Evolutionary conservation across 2,329 filamentous ascomycete genomes (phyloP).

Genomic region (Colletotrichum tofieldiae): DNA sequence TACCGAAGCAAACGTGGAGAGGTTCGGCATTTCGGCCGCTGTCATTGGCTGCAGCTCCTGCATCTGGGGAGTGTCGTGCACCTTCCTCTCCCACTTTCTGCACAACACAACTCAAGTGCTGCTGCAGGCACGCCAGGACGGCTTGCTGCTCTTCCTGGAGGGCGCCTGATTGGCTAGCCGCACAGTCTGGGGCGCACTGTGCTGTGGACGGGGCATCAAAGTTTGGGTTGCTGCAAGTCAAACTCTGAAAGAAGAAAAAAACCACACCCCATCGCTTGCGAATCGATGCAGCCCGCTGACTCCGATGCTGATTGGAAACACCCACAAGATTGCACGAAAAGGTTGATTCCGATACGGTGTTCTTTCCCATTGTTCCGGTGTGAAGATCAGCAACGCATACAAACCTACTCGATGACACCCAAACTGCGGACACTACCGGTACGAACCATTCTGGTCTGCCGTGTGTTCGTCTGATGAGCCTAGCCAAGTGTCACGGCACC

Average conservation of each 20-base stretch:
- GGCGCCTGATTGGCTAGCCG: background rate
- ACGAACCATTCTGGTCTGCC: background rate
- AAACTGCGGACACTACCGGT: background rate
- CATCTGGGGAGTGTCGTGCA: constrained; percentile 11
- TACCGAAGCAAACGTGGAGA: constrained; percentile 27
- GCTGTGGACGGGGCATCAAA: background rate
- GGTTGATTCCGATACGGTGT: constrained; percentile 32
- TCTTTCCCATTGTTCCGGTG: background rate
- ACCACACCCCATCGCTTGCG: background rate
- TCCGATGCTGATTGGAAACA: background rate
- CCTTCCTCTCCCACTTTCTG: constrained; percentile 29
- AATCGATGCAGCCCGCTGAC: background rate
- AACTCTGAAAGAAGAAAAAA: background rate
- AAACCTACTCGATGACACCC: constrained; percentile 17
- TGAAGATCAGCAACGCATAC: constrained; percentile 13
- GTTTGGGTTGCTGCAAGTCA: constrained; percentile 23
- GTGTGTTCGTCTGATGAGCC: constrained; percentile 34
- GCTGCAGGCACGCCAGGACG: constrained; percentile 19
- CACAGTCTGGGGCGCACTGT: constrained; percentile 22
- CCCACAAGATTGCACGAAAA: background rate
- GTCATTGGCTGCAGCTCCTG: constrained; percentile 19
- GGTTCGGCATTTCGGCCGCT: constrained; percentile 11
- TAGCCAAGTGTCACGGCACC: constrained; percentile 10
- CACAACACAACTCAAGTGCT: constrained; percentile 36
- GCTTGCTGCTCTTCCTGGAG: background rate